Evolutionary conservation across 176 grass and related monocot species (phyloP).

Genomic region (Zea mays): Zm-B73-REFERENCE-NAM-5.0 NC_050096.1:250925501-250926000

Average conservation of each 20-base stretch:
- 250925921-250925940: conserved; percentile 89
- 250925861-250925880: conserved; percentile 91
- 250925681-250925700: not conserved
- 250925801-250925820: not conserved
- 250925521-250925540: too few relatives aligned
- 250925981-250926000: conserved; percentile 40
- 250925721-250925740: conserved; percentile 1
- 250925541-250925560: too few relatives aligned
- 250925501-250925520: too few relatives aligned
- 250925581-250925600: too few relatives aligned
- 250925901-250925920: conserved; percentile 67
- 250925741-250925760: not conserved
- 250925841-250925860: conserved; percentile 17
- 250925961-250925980: conserved; percentile 88
- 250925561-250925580: too few relatives aligned
- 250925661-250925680: not conserved
- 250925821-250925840: not conserved
- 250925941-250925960: conserved; percentile 73
- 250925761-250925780: not conserved
- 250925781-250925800: not conserved
- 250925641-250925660: not conserved
- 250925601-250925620: too few relatives aligned
- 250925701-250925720: not conserved
- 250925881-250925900: conserved; percentile 78
- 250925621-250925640: too few relatives aligned